Evolutionary conservation across 2,329 filamentous ascomycete species (phyloP).

Genomic region (Nigrospora oryzae): DNA sequence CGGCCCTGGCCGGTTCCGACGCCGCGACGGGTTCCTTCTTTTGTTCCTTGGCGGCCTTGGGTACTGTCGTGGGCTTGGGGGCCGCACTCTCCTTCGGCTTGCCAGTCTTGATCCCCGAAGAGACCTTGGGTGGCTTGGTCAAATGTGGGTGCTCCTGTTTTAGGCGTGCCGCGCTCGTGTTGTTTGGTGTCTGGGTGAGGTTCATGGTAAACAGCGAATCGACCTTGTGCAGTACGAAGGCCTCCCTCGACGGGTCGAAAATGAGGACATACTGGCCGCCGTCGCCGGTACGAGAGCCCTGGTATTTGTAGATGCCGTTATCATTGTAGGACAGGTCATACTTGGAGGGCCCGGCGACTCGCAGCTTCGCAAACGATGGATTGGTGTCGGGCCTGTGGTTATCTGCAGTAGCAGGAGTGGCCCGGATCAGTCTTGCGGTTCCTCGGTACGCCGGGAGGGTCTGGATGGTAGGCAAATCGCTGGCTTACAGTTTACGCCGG

Average conservation of each 20-base stretch:
- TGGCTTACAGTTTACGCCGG: slow-evolving; percentile 49
- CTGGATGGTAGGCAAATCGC: background rate
- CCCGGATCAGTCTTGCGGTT: slow-evolving; percentile 3
- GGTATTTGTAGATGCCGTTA: slow-evolving; percentile 50
- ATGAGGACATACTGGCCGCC: slow-evolving; percentile 59
- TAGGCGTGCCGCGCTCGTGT: slow-evolving; percentile 54
- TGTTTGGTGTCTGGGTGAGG: slow-evolving; percentile 59
- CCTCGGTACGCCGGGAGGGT: background rate
- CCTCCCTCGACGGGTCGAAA: slow-evolving; percentile 66
- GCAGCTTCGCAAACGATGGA: slow-evolving; percentile 40
- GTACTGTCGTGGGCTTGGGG: slow-evolving; percentile 7
- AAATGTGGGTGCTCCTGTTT: slow-evolving; percentile 62
- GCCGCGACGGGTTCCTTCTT: slow-evolving; percentile 11
- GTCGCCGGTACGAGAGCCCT: slow-evolving; percentile 48
- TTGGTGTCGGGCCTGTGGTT: slow-evolving; percentile 52
- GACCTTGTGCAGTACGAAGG: slow-evolving; percentile 74
- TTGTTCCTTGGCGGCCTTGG: background rate
- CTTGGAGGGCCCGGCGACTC: slow-evolving; percentile 38
- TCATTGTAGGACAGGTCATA: slow-evolving; percentile 49
- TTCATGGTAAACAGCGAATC: slow-evolving; percentile 86
- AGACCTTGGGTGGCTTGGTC: slow-evolving; percentile 16
- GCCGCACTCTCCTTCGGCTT: slow-evolving; percentile 11
- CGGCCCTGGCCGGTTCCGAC: slow-evolving; percentile 3
- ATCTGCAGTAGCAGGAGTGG: slow-evolving; percentile 28
- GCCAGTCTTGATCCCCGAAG: slow-evolving; percentile 4